These are phyloP conservation scores for Clonostachys rhizophaga DNA, from an alignment of 2,329 filamentous ascomycete genomes.

Conservation along the genomic window DNA sequence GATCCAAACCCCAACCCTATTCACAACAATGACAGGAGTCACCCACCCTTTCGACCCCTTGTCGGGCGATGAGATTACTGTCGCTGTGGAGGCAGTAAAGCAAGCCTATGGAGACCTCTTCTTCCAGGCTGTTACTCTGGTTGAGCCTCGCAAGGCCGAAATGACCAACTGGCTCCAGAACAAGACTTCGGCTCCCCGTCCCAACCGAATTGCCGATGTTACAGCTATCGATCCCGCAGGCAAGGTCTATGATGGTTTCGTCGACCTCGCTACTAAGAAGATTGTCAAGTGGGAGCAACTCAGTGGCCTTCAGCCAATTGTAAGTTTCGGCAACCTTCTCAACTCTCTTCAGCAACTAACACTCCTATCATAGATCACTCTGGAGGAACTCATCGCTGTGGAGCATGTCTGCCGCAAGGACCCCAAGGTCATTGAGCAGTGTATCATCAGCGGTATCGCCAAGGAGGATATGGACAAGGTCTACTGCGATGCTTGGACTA, in stretches of 20 bases:
- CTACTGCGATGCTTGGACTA: constrained; percentile 95
- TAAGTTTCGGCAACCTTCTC: constrained; percentile 24
- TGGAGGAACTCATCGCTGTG: constrained; percentile 82
- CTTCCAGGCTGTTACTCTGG: constrained; percentile 83
- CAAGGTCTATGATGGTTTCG: constrained; percentile 77
- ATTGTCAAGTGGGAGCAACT: constrained; percentile 72
- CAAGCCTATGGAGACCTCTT: constrained; percentile 66
- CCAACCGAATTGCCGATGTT: constrained; percentile 72
- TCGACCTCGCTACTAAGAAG: constrained; percentile 63
- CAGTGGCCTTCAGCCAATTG: constrained; percentile 76
- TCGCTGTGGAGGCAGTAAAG: constrained; percentile 63
- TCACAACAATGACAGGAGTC: not conserved
- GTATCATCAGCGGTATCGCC: constrained; percentile 75
- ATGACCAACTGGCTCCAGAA: constrained; percentile 76
- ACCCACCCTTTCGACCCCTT: constrained; percentile 76
- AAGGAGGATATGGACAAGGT: constrained; percentile 90
- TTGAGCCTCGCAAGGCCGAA: constrained; percentile 79
- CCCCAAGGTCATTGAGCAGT: constrained; percentile 86
- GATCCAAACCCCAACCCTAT: not conserved
- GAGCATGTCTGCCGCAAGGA: constrained; percentile 74
- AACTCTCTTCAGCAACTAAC: not conserved
- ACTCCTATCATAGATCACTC: constrained; percentile 61
- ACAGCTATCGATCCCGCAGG: constrained; percentile 77
- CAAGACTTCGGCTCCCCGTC: constrained; percentile 55
- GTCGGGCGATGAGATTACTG: constrained; percentile 65